Percentiles rank a stretch among this genome's conserved stretches.
These are phyloP conservation scores for Neopestalotiopsis sp. DNA, from an alignment of 2,329 filamentous ascomycete species.

Conservation along the genomic window DNA sequence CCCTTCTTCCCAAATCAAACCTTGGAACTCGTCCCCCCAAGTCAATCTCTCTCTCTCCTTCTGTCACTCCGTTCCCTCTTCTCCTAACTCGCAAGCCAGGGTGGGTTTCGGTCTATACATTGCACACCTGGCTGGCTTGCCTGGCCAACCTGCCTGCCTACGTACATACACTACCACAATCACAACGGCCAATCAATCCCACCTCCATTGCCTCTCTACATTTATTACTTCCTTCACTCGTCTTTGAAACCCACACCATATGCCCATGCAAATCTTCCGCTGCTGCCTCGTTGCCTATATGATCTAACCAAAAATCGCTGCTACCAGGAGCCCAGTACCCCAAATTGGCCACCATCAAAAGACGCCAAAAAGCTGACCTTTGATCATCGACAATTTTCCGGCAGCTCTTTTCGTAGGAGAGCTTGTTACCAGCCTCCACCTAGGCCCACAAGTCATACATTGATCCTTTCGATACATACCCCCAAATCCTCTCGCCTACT, in stretches of 20 bases:
- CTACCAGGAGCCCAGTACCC: background rate
- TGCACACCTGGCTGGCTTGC: background rate
- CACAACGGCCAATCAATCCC: background rate
- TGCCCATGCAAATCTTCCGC: background rate
- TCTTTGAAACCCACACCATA: background rate
- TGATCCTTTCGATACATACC: conserved; percentile 3
- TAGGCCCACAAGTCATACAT: background rate
- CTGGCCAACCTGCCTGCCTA: background rate
- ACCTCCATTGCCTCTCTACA: background rate
- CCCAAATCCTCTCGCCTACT: conserved; percentile 1
- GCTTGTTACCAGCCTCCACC: conserved; percentile 1
- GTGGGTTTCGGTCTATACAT: background rate
- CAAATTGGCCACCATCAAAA: background rate
- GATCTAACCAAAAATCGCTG: background rate
- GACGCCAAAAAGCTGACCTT: background rate
- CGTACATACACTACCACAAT: background rate
- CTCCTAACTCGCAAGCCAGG: background rate
- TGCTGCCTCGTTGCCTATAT: background rate
- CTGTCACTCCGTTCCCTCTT: background rate
- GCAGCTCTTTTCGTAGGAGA: conserved; percentile 1
- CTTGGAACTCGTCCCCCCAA: background rate
- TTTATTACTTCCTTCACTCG: background rate
- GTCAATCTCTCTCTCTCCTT: background rate
- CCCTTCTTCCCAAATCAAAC: background rate
- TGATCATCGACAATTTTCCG: conserved; percentile 1